These are phyloP conservation scores for Straminergon stramineum DNA, from an alignment of 225 moss, liverwort and hornwort genomes.

Conservation along the genomic window DNA sequence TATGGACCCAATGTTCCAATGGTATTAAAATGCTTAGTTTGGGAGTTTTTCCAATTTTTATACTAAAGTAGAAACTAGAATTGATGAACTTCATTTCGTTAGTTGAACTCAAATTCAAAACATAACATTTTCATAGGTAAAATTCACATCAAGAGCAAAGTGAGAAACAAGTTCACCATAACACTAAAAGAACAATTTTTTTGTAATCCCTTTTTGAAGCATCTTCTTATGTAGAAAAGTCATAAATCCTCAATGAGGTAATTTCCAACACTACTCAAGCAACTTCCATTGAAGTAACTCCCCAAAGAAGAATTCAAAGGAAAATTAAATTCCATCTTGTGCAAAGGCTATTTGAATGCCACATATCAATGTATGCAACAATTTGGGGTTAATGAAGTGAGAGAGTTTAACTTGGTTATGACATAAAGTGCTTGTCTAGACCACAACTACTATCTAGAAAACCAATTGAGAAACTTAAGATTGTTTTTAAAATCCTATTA, in stretches of 20 bases:
- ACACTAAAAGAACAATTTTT: not conserved
- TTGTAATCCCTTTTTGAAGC: not conserved
- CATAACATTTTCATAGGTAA: not conserved
- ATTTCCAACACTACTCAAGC: not conserved
- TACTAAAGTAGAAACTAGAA: not conserved
- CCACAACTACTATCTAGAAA: not conserved
- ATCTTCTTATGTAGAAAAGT: not conserved
- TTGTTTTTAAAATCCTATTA: no score
- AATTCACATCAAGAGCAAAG: not conserved
- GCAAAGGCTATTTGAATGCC: accelerated
- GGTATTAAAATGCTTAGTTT: not conserved
- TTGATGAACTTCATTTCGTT: not conserved
- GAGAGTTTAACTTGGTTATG: not conserved
- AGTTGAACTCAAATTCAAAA: not conserved
- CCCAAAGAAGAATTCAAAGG: not conserved
- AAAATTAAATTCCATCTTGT: not conserved
- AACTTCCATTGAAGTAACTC: not conserved
- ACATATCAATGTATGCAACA: not conserved
- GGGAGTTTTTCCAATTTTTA: not conserved
- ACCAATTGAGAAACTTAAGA: not conserved
- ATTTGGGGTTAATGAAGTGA: not conserved
- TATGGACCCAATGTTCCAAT: not conserved
- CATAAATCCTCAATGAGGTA: not conserved
- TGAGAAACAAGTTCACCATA: not conserved
- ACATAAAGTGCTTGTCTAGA: not conserved